A percentile compares a stretch with the other conserved stretches of the same genome.
These are phyloP conservation scores for Penicillium psychrosexuale DNA, from an alignment of 2,329 filamentous ascomycete species.

Conservation along the genomic window DNA sequence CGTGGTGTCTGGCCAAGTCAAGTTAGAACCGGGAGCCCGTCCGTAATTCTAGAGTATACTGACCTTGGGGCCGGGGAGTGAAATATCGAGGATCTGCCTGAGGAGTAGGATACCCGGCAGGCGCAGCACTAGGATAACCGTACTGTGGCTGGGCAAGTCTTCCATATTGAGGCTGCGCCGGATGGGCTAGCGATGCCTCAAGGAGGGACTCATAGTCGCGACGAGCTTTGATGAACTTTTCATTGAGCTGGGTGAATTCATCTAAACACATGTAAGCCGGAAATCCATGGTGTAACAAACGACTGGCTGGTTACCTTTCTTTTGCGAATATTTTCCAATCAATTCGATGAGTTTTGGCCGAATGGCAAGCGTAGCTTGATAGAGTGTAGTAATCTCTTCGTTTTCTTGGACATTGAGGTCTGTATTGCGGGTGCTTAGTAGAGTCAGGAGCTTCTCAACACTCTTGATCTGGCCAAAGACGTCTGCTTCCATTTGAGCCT, in stretches of 20 bases:
- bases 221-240: constrained; percentile 98
- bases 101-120: constrained; percentile 34
- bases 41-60: constrained; percentile 9
- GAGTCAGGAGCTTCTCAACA: constrained; percentile 76
- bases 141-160: constrained; percentile 48
- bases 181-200: constrained; percentile 93
- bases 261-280: constrained; percentile 53
- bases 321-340: constrained; percentile 98
- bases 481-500: constrained; percentile 90
- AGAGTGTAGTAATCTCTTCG: constrained; percentile 87
- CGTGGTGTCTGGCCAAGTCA: constrained; percentile 23
- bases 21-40: constrained; percentile 2
- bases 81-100: constrained; percentile 68
- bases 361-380: constrained; percentile 91
- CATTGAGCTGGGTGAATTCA: constrained; percentile 96
- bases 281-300: neutral
- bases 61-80: constrained; percentile 51
- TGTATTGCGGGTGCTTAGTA: constrained; percentile 82
- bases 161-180: constrained; percentile 74
- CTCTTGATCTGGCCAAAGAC: constrained; percentile 75
- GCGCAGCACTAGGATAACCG: constrained; percentile 33
- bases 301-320: constrained; percentile 68
- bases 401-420: constrained; percentile 84
- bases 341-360: constrained; percentile 95
- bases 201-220: constrained; percentile 95